Conservation (phyloP, 2,329 filamentous ascomycete species). For the Penicillium sp. region DNA sequence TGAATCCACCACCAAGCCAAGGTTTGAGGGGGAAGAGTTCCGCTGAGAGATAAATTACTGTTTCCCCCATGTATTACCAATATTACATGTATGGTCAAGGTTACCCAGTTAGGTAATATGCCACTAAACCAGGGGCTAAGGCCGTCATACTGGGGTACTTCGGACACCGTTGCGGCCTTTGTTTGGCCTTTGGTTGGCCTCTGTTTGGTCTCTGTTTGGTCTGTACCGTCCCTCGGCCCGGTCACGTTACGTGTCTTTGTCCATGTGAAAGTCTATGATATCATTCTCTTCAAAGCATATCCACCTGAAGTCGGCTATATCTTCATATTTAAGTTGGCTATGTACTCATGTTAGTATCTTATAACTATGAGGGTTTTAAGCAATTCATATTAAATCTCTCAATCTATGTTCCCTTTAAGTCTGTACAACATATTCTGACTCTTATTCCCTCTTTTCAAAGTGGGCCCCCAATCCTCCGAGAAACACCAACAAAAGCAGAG, state of each 20-base stretch:
- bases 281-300: background rate
- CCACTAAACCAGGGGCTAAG: background rate
- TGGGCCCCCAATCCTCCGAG: background rate
- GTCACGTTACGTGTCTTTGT: slow-evolving; percentile 14
- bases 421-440: background rate
- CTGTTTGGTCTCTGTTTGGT: background rate
- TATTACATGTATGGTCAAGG: background rate
- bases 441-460: background rate
- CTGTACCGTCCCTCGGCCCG: slow-evolving; percentile 17
- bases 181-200: background rate
- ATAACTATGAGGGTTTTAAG: background rate
- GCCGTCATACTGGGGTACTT: background rate
- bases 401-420: background rate
- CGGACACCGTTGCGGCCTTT: background rate
- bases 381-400: background rate
- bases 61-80: background rate
- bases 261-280: background rate
- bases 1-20: background rate
- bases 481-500: background rate
- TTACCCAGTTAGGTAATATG: background rate
- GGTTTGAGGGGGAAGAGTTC: slow-evolving; percentile 2
- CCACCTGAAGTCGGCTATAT: background rate
- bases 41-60: background rate
- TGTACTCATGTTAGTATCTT: background rate
- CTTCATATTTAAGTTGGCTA: background rate